Evolutionary conservation across 139 green algal species (phyloP).

Genomic region (Chlorella sp.): DNA sequence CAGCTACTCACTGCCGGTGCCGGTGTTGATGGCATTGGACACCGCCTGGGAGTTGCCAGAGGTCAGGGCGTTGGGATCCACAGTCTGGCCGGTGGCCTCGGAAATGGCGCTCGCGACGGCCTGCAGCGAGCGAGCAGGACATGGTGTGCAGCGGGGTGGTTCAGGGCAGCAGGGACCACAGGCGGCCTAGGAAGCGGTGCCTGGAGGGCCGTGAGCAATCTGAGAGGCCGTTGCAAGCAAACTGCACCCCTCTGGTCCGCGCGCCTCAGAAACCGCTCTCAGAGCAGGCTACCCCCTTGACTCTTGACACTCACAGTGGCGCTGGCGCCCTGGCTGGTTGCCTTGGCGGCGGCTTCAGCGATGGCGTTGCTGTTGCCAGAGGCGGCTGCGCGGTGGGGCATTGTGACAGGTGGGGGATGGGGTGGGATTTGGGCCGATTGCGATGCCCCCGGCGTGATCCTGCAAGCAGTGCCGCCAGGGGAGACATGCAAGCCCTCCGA

Average conservation of each 20-base stretch:
- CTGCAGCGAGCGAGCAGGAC: no score
- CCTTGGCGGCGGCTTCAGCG: neutral
- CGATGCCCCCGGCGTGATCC: no score
- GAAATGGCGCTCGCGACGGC: neutral
- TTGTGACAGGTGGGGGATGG: neutral
- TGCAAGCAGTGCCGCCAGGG: no score
- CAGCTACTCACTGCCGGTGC: neutral
- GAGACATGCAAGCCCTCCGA: no score
- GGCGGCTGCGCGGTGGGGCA: neutral
- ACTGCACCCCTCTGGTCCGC: no score
- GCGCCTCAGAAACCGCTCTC: no score
- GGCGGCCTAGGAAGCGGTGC: no score
- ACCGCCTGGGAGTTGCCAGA: neutral
- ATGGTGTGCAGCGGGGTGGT: no score
- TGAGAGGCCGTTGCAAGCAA: no score
- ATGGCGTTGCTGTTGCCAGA: neutral
- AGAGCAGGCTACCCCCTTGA: no score
- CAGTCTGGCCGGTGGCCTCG: neutral
- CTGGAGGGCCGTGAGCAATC: no score
- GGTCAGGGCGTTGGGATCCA: neutral
- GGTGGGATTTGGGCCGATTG: neutral
- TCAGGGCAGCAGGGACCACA: no score
- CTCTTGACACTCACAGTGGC: neutral
- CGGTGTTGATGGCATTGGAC: slow-evolving; percentile 6
- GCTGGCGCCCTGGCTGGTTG: neutral